Conservation (phyloP, 1,284 basidiomycete genomes). For the Polyporus tsugae region DNA sequence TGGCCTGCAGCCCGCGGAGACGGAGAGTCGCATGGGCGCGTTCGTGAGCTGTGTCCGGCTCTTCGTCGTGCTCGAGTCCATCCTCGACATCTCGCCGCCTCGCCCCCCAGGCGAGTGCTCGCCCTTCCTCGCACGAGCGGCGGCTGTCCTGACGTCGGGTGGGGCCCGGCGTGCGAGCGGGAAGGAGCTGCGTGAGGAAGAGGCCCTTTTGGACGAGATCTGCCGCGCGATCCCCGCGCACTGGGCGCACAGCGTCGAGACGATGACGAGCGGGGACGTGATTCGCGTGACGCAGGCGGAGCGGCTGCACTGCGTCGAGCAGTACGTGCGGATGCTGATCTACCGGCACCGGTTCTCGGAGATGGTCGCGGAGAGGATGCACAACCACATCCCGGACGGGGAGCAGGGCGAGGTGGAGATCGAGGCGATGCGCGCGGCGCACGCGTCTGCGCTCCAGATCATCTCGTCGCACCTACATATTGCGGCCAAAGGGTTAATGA, state of each 20-base stretch:
- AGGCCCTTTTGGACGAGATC: constrained; percentile 82
- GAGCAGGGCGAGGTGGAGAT: constrained; percentile 71
- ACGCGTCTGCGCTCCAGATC: constrained; percentile 79
- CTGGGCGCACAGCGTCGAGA: constrained; percentile 84
- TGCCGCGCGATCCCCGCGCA: constrained; percentile 73
- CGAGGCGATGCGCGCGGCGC: constrained; percentile 74
- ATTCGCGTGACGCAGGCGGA: constrained; percentile 89
- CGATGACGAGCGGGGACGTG: constrained; percentile 84
- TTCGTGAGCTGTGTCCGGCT: constrained; percentile 81
- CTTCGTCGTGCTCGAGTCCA: constrained; percentile 85
- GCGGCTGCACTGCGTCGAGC: constrained; percentile 84
- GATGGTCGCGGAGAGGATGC: constrained; percentile 69
- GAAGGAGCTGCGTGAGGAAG: constrained; percentile 81
- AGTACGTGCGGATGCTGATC: constrained; percentile 84
- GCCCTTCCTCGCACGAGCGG: constrained; percentile 69
- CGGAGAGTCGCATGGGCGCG: constrained; percentile 79
- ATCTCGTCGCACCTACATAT: constrained; percentile 85
- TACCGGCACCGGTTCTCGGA: constrained; percentile 80
- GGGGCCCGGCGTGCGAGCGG: constrained; percentile 56
- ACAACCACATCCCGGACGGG: constrained; percentile 46
- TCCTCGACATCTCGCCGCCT: constrained; percentile 75
- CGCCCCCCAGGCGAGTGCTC: constrained; percentile 60
- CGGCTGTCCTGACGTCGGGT: constrained; percentile 51
- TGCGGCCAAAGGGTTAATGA: constrained; percentile 89
- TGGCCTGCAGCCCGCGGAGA: constrained; percentile 71